Evolutionary conservation across 176 grass and related monocot species (phyloP).

Genomic region (Tillandsia leiboldiana): DNA sequence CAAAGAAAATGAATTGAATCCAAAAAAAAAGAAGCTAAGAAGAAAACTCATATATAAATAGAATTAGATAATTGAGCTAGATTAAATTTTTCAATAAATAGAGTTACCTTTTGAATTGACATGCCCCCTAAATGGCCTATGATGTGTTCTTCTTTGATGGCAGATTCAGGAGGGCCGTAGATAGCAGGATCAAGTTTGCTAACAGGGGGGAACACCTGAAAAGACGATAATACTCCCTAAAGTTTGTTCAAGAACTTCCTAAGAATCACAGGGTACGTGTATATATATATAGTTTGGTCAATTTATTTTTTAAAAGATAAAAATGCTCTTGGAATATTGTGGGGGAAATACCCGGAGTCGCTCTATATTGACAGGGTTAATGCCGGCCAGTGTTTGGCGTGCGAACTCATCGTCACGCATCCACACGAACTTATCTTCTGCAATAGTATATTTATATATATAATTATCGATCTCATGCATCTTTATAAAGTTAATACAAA

Average conservation of each 20-base stretch:
- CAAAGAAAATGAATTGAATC: too few relatives aligned
- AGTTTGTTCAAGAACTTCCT: constrained; percentile 2
- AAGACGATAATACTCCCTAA: constrained; percentile 5
- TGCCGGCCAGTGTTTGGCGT: constrained; percentile 47
- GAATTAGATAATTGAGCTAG: too few relatives aligned
- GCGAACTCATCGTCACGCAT: constrained; percentile 67
- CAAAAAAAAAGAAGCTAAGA: too few relatives aligned
- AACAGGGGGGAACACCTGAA: constrained; percentile 39
- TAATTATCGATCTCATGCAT: neutral
- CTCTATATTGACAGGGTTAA: constrained; percentile 48
- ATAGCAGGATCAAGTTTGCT: constrained; percentile 37
- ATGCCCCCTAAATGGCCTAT: constrained; percentile 35
- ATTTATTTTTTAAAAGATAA: neutral
- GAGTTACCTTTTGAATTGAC: constrained; percentile 38
- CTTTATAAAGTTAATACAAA: neutral
- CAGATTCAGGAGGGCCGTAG: constrained; percentile 38
- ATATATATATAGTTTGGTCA: neutral
- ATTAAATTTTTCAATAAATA: neutral
- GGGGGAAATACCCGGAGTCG: constrained; percentile 30
- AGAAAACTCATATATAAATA: too few relatives aligned
- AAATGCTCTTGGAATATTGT: too few relatives aligned
- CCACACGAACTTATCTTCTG: constrained; percentile 68
- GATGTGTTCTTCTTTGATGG: constrained; percentile 32
- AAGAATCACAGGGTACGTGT: too few relatives aligned
- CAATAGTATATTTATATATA: neutral